A percentile compares a stretch with the other conserved stretches of the same genome.
phyloP scores from a whole-genome alignment of 257 asterid genomes.

The Solanum dulcamara region DNA sequence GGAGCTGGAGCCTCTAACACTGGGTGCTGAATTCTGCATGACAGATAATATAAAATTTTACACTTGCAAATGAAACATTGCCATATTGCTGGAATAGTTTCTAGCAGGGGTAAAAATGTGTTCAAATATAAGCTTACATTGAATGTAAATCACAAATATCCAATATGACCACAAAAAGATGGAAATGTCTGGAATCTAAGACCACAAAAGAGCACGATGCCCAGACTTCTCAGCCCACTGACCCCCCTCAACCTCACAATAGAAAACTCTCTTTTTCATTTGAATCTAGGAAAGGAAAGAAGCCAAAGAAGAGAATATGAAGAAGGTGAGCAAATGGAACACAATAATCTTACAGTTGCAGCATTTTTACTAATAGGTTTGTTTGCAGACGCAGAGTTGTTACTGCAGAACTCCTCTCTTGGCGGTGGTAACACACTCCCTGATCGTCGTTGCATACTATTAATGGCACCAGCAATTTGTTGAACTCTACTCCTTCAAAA shows the following conservation, averaged over 20 bases:
- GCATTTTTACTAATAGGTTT: slow-evolving; percentile 48
- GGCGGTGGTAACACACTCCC: slow-evolving; percentile 86
- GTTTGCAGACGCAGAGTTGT: slow-evolving; percentile 35
- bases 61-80: neutral
- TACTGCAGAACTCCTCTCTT: slow-evolving; percentile 64
- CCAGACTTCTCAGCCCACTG: neutral
- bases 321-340: neutral
- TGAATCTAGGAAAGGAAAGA: neutral
- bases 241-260: neutral
- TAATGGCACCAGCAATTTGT: slow-evolving; percentile 55
- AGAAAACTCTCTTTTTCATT: neutral
- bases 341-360: slow-evolving; percentile 54
- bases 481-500: slow-evolving; percentile 74
- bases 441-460: slow-evolving; percentile 50
- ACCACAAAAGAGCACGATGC: neutral
- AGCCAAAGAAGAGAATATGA: neutral
- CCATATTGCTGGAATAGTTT: neutral
- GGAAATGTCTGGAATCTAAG: neutral
- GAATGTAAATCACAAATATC: neutral
- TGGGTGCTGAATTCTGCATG: slow-evolving; percentile 27
- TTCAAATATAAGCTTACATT: neutral
- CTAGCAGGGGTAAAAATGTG: neutral
- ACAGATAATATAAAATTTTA: neutral
- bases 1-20: slow-evolving; percentile 25
- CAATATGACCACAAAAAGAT: neutral